A percentile compares a stretch with the other conserved stretches of the same genome.
Evolutionary conservation across 805 yeast genomes (phyloP).

Genomic region (Pichia ethanolica): DNA sequence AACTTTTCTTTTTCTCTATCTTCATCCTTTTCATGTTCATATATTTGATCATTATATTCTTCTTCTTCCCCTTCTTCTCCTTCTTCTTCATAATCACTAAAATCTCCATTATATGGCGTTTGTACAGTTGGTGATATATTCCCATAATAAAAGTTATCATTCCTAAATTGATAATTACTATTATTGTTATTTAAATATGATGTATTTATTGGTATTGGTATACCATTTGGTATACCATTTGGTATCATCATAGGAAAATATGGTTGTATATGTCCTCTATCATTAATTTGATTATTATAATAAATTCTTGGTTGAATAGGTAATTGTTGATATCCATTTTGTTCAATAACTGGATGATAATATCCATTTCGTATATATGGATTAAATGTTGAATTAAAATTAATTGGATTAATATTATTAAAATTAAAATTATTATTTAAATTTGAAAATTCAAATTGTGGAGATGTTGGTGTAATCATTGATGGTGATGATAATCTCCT

Average conservation of each 20-base stretch:
- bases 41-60: no score
- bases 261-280: neutral
- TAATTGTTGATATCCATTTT: no score
- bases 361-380: no score
- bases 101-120: neutral
- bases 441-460: no score
- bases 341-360: no score
- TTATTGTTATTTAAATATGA: neutral
- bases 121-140: neutral
- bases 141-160: no score
- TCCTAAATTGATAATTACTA: no score
- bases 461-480: no score
- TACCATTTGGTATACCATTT: neutral
- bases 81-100: neutral
- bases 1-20: constrained; percentile 12
- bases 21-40: neutral
- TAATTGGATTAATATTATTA: no score
- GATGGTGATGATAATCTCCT: neutral
- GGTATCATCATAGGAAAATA: neutral
- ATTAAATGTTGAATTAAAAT: no score
- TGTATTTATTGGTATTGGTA: neutral
- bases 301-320: neutral
- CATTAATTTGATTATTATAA: neutral
- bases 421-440: no score
- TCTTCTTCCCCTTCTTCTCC: neutral